Percentiles rank a stretch among this genome's conserved stretches.
These are phyloP conservation scores for Collybia nuda DNA, from an alignment of 768 basidiomycete genomes.

Conservation along the genomic window DNA sequence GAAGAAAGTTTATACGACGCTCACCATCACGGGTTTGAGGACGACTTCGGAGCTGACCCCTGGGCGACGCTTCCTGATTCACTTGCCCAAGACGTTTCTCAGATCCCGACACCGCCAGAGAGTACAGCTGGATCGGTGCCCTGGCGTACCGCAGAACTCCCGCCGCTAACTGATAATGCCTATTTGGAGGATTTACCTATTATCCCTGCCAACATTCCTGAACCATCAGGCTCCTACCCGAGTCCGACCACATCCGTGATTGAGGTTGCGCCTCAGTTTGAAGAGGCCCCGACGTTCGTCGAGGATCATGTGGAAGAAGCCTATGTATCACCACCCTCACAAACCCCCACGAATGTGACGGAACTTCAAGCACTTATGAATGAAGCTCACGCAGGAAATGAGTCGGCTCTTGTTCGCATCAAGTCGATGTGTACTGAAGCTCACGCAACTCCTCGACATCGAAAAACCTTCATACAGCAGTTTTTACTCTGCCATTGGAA, in stretches of 20 bases:
- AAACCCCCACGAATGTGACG: not conserved
- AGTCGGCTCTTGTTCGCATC: conserved; percentile 7
- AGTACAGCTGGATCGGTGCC: not conserved
- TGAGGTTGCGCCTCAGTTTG: not conserved
- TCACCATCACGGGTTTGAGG: no score
- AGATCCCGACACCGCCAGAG: not conserved
- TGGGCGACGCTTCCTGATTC: no score
- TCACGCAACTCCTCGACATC: conserved; percentile 12
- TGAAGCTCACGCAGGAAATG: not conserved
- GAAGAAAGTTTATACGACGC: no score
- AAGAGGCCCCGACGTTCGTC: not conserved
- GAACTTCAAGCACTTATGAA: conserved; percentile 1
- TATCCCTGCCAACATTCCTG: not conserved
- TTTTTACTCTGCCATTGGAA: conserved; percentile 20
- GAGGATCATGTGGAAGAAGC: no score
- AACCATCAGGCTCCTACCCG: not conserved
- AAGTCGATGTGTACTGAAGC: conserved; percentile 17
- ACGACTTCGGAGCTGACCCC: no score
- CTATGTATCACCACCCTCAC: no score
- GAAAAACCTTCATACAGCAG: conserved; percentile 16
- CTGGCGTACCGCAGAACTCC: not conserved
- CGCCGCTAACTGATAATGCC: not conserved
- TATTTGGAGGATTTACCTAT: conserved; percentile 4
- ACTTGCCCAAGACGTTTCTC: no score
- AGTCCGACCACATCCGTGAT: not conserved